A percentile compares a stretch with the other conserved stretches of the same genome.
phyloP scores from a whole-genome alignment of 495 filamentous ascomycete genomes.

The Xylaria flabelliformis region DNA sequence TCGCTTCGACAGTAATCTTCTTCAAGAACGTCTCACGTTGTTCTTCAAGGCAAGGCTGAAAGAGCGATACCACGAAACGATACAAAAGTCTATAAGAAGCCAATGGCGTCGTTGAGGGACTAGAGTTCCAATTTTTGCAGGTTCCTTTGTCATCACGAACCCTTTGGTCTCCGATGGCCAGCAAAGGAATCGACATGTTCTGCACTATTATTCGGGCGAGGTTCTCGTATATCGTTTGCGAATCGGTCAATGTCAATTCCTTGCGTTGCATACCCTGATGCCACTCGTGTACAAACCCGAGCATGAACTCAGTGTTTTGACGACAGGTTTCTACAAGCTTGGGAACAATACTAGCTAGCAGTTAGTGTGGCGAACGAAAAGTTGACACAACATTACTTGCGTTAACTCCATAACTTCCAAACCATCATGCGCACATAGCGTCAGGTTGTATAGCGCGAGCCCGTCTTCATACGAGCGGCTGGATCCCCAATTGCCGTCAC shows the following conservation, averaged over 20 bases:
- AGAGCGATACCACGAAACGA: background rate
- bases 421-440: background rate
- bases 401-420: background rate
- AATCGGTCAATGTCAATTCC: background rate
- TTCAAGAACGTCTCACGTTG: background rate
- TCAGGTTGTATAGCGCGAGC: background rate
- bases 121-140: background rate
- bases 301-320: background rate
- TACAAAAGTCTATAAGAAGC: background rate
- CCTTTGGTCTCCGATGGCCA: background rate
- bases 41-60: background rate
- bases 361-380: background rate
- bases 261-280: background rate
- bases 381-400: background rate
- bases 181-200: background rate
- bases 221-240: background rate
- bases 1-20: background rate
- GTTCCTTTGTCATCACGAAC: background rate
- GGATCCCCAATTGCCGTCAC: background rate
- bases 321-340: background rate
- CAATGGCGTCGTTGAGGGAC: background rate
- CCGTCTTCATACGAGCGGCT: slow-evolving; percentile 7
- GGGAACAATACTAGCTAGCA: background rate
- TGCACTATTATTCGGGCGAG: background rate
- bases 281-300: background rate